These are phyloP conservation scores for Batrachochytrium dendrobatidis DNA, from an alignment of 371 early-diverging fungal species.

Conservation along the genomic window DNA sequence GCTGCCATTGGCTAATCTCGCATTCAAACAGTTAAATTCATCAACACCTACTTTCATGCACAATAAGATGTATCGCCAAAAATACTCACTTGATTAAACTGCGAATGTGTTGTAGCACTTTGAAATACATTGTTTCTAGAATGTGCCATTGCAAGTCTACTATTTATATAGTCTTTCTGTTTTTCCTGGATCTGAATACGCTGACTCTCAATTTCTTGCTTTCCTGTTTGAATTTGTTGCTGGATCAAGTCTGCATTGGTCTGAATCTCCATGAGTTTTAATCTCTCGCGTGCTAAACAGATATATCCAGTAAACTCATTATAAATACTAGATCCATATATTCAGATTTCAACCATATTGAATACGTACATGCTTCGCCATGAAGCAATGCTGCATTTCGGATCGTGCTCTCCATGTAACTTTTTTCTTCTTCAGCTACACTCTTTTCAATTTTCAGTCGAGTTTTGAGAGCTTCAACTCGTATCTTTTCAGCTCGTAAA, in stretches of 20 bases:
- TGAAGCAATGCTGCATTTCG: neutral
- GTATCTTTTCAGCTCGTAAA: neutral
- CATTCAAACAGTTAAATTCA: neutral
- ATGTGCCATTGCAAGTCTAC: neutral
- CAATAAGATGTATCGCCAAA: neutral
- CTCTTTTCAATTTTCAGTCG: neutral
- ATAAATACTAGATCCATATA: neutral
- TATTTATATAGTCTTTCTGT: neutral
- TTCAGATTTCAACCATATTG: neutral
- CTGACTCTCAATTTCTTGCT: neutral
- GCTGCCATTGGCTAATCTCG: neutral
- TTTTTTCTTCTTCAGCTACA: neutral
- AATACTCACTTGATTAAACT: neutral
- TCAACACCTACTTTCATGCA: neutral
- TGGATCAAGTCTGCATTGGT: neutral
- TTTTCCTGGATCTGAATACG: neutral
- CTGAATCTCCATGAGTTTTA: neutral
- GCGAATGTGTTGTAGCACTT: neutral
- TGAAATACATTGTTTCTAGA: neutral
- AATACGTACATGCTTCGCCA: slow-evolving; percentile 1
- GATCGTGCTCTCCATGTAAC: neutral
- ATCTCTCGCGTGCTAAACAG: neutral
- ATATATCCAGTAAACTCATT: neutral
- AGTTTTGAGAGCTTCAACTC: neutral
- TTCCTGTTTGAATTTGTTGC: neutral